Evolutionary conservation across 1,284 basidiomycete genomes (phyloP), one percentile per base, ranked within the genome.

Genomic region (Irpex sp.): DNA sequence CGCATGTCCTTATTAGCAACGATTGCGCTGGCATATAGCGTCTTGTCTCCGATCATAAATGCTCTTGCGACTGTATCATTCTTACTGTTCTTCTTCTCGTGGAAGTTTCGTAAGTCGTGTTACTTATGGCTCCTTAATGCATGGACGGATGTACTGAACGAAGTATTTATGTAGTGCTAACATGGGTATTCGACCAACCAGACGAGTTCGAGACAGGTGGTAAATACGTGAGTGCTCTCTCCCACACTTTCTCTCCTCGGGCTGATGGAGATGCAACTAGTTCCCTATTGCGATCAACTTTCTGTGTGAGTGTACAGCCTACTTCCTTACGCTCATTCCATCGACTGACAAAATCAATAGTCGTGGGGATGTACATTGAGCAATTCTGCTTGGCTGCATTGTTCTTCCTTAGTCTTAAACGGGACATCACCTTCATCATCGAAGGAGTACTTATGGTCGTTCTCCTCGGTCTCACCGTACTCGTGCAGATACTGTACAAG

Each of bases 31-130:
- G 81, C 84, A 0, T 93, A 93, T 76, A 87, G 85, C 65, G 81
- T 92, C 58, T 82, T 93, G 66, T 86, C 87, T 0, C 91, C 91
- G 3, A 76, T 94, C 61, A 84, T 92, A 70, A 90, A 88, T 72
- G 81, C 89, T 4, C 82, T 93, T 54, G 87, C 88, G 1, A 75
- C 84, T 5, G 74, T 86, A 49, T 86, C 84, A 55, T 91, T 88
- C 74, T 69, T 78, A 19, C 79, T 90, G 71, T 85, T 86, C 67
- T 91, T 84, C 75, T 71, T 87, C 17, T 80, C 84, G 39, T 43
- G 39, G 39, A 43, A 19, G n/a, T 43, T 43, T 3, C 26, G 26
- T 26, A 26, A 26, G 26, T 26, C 26, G 26, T 26, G 26, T 26
- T 26, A 3, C 4, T 26, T 26, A 26, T 26, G 26, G 26, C 26